Evolutionary conservation across 192 early-diverging fungal genomes (phyloP).

Genomic region (Entrophospora sp.): DNA sequence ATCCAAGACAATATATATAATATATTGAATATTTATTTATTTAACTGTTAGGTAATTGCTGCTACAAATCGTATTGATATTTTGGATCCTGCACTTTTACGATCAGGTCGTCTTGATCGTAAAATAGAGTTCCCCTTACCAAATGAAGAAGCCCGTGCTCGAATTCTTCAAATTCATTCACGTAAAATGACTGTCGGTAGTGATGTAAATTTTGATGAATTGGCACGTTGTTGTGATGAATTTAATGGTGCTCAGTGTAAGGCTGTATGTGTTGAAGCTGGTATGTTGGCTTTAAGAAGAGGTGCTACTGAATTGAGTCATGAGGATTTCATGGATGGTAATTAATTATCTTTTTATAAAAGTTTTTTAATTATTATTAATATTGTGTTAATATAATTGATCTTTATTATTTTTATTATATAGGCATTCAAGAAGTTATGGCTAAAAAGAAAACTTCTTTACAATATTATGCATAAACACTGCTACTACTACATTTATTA

Average conservation of each 20-base stretch:
- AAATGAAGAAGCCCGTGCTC: conserved; percentile 90
- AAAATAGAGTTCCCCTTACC: conserved; percentile 90
- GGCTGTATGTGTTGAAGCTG: conserved; percentile 96
- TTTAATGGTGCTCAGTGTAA: conserved; percentile 99
- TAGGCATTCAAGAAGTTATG: conserved; percentile 93
- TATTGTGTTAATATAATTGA: not conserved
- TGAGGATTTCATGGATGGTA: conserved; percentile 92
- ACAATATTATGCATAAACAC: conserved; percentile 72
- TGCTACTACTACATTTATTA: no score
- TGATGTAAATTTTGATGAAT: conserved; percentile 95
- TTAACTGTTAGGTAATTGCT: conserved; percentile 90
- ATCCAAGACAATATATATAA: not conserved
- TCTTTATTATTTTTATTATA: not conserved
- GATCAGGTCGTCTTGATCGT: conserved; percentile 82
- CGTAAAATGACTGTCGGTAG: conserved; percentile 95
- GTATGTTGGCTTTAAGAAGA: conserved; percentile 94
- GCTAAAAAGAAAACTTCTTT: conserved; percentile 98
- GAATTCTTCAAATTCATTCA: conserved; percentile 95
- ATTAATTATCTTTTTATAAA: conserved; percentile 27
- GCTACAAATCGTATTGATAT: conserved; percentile 97
- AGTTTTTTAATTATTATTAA: not conserved
- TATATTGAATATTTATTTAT: conserved; percentile 18
- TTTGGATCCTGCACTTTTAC: conserved; percentile 80
- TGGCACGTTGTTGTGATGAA: conserved; percentile 92
- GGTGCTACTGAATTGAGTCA: conserved; percentile 81